Percentiles rank a stretch among this genome's conserved stretches.
phyloP scores from a whole-genome alignment of 176 grass and related monocot species.

The Zizania latifolia region DNA sequence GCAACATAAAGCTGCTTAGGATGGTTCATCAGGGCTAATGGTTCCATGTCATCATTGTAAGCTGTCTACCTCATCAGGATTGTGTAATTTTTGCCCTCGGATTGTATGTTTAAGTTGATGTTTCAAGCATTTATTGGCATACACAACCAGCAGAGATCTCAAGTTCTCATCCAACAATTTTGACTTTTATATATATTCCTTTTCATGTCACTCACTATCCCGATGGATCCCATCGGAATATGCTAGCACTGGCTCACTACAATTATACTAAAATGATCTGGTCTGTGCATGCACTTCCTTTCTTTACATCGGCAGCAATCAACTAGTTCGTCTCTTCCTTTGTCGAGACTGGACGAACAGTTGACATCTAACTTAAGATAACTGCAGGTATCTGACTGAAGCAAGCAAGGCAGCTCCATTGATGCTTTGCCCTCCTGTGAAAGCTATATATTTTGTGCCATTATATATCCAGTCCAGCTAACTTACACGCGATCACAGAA shows the following conservation, averaged over 20 bases:
- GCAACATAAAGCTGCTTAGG: constrained; percentile 14
- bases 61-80: background rate
- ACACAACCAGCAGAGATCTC: too few species aligned
- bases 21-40: background rate
- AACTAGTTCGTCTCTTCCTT: background rate
- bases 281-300: background rate
- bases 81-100: background rate
- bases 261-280: background rate
- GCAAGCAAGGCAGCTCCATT: background rate
- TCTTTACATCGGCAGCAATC: background rate
- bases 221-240: background rate
- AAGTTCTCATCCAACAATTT: too few species aligned
- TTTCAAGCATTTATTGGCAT: background rate
- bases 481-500: background rate
- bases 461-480: background rate
- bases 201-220: too few species aligned
- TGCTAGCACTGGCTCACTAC: background rate
- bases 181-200: too few species aligned
- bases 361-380: background rate
- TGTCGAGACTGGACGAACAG: background rate
- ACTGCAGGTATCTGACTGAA: background rate
- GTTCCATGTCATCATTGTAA: background rate
- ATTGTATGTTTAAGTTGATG: background rate
- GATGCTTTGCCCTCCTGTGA: background rate
- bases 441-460: too few species aligned